Base-by-base conservation (phyloP, 176 grass and related monocot species). In the Tillandsia fasciculata region DNA sequence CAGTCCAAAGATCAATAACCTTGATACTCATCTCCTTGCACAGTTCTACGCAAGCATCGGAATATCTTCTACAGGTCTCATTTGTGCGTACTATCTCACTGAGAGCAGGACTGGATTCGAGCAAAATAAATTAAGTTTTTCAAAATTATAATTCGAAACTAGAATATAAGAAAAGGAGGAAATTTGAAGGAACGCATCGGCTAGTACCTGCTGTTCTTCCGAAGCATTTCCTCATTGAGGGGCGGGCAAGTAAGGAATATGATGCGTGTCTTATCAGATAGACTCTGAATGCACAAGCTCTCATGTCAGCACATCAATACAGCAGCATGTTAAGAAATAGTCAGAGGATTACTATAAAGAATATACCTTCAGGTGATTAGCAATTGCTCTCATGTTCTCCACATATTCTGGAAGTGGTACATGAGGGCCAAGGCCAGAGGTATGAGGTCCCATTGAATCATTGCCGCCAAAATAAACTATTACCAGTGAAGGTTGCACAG, bases 401-500 rank as follows among this genome's bases (percentile, higher is more conserved):
- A 78, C 67, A 76, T 96, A 96, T 84, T 96, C 92, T 6, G 77
- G 71, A 75, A 96, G 76, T 5, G 92, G 92, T 48, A 96, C 92
- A 73, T 96, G 92, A 74, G 85, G 81, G 70, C 92, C 86, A 12
- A 91, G 83, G 63, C 83, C 86, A 9, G 88, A 96, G 1, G 81
- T 64, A 67, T 91, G 83, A 48, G 83, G 65, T 51, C 72, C 85
- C 51, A 91, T 82, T 1, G 85, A 91, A 58, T 96, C 92, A 50
- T 91, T 96, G 50, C 88, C 92, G 64, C 92, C 92, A 89, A 96
- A 89, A 71, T 96, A 96, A 82, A 91, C 88, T 70, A 96, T 87
- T 52, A 96, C 85, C 70, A 96, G 67, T 26, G 83, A 84, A 12
- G 92, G 88, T 70, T 86, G 86, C 64, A 86, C 71, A 1, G 64